Evolutionary conservation across 192 early-diverging fungal species (phyloP).

Genomic region (Radiomyces spectabilis): DNA sequence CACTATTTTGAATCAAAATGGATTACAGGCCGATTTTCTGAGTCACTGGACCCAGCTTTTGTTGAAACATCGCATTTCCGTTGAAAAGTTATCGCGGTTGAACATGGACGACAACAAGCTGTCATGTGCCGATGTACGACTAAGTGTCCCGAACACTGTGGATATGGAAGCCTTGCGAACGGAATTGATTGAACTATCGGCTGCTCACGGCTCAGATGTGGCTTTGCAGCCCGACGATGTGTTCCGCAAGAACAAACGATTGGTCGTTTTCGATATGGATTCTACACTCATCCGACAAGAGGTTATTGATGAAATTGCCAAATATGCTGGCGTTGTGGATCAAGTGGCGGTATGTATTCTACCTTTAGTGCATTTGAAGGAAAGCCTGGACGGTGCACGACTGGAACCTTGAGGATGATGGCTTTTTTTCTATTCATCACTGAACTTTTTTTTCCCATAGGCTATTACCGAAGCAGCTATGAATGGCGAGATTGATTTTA

Average conservation of each 20-base stretch:
- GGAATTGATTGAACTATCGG: constrained; percentile 64
- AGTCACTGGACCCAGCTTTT: constrained; percentile 76
- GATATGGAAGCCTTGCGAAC: constrained; percentile 62
- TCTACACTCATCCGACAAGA: constrained; percentile 98
- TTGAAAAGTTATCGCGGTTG: constrained; percentile 83
- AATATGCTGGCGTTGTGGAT: constrained; percentile 83
- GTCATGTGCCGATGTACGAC: constrained; percentile 76
- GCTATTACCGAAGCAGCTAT: constrained; percentile 93
- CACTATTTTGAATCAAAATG: constrained; percentile 79
- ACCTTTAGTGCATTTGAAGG: no score
- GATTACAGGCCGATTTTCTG: constrained; percentile 68
- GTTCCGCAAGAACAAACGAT: constrained; percentile 80
- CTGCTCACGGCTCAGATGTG: constrained; percentile 68
- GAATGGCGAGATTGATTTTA: constrained; percentile 98
- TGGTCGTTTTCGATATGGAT: constrained; percentile 99
- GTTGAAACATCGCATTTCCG: constrained; percentile 68
- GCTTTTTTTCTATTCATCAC: no score
- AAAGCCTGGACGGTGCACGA: no score
- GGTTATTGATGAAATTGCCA: constrained; percentile 98
- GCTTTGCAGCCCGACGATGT: constrained; percentile 86
- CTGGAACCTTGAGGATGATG: no score
- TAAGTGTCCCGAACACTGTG: constrained; percentile 65
- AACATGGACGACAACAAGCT: constrained; percentile 52
- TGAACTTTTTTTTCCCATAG: constrained; percentile 30
- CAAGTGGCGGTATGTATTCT: constrained; percentile 79